phyloP scores from a whole-genome alignment of 352 stramenopile species.

The Pythium utonaiense region DNA sequence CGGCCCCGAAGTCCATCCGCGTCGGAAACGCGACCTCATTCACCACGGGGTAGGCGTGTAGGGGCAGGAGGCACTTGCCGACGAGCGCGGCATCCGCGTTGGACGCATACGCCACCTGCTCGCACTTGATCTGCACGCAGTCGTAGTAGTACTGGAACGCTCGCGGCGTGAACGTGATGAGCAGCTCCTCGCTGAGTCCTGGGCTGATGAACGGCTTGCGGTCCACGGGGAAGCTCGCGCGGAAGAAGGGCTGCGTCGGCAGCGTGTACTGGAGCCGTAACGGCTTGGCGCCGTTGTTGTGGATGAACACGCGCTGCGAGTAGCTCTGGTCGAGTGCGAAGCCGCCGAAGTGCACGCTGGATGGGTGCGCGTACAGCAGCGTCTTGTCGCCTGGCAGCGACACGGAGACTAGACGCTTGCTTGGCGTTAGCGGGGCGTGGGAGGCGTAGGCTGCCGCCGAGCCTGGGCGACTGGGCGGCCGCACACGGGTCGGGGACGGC shows the following conservation, averaged over 20 bases:
- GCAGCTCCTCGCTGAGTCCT: slow-evolving; percentile 72
- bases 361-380: slow-evolving; percentile 46
- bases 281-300: slow-evolving; percentile 74
- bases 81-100: slow-evolving; percentile 35
- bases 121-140: slow-evolving; percentile 70
- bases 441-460: not conserved
- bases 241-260: slow-evolving; percentile 47
- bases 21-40: slow-evolving; percentile 75
- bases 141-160: slow-evolving; percentile 91
- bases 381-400: not conserved
- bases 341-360: slow-evolving; percentile 87
- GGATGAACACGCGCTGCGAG: slow-evolving; percentile 62
- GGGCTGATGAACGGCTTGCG: slow-evolving; percentile 68
- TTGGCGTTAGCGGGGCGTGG: not conserved
- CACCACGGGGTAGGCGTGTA: slow-evolving; percentile 87
- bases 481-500: not conserved
- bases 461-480: not conserved
- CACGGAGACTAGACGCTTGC: not conserved
- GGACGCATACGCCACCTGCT: slow-evolving; percentile 66
- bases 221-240: slow-evolving; percentile 40
- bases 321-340: slow-evolving; percentile 63
- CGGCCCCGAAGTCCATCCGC: slow-evolving; percentile 80
- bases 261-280: slow-evolving; percentile 71
- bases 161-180: slow-evolving; percentile 61
- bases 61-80: slow-evolving; percentile 57